These are phyloP conservation scores for Penicillium daleae DNA, from an alignment of 495 filamentous ascomycete species.

Conservation along the genomic window DNA sequence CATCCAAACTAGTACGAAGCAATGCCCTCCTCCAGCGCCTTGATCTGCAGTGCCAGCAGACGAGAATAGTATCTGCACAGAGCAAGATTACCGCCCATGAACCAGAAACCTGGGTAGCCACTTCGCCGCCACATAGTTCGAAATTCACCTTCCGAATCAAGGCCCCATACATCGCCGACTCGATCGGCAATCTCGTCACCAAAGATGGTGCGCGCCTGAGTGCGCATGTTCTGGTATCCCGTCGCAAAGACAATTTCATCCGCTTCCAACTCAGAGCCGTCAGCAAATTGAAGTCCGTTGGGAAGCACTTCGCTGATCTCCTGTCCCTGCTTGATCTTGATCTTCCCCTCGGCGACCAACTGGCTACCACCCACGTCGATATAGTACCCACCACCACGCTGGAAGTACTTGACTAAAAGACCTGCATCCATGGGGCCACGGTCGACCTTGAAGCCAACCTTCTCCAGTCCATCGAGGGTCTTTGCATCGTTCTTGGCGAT, in stretches of 20 bases:
- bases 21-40: slow-evolving; percentile 62
- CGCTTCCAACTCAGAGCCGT: slow-evolving; percentile 69
- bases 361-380: slow-evolving; percentile 73
- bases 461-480: slow-evolving; percentile 60
- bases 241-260: slow-evolving; percentile 86
- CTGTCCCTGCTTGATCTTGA: slow-evolving; percentile 73
- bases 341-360: slow-evolving; percentile 75
- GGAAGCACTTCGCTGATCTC: slow-evolving; percentile 65
- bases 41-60: slow-evolving; percentile 76
- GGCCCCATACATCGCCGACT: slow-evolving; percentile 74
- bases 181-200: slow-evolving; percentile 70
- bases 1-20: slow-evolving; percentile 27
- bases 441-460: slow-evolving; percentile 72
- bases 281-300: slow-evolving; percentile 64
- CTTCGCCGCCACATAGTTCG: slow-evolving; percentile 70
- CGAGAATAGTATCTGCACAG: slow-evolving; percentile 73
- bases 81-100: slow-evolving; percentile 80
- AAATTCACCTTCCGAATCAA: slow-evolving; percentile 77
- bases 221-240: slow-evolving; percentile 81
- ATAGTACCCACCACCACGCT: slow-evolving; percentile 78
- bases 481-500: slow-evolving; percentile 52
- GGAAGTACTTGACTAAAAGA: slow-evolving; percentile 74
- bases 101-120: slow-evolving; percentile 80
- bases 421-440: slow-evolving; percentile 66
- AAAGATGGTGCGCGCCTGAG: slow-evolving; percentile 61